A percentile compares a stretch with the other conserved stretches of the same genome.
Conservation (phyloP, 2,329 filamentous ascomycete genomes). For the Fusarium sp. region DNA sequence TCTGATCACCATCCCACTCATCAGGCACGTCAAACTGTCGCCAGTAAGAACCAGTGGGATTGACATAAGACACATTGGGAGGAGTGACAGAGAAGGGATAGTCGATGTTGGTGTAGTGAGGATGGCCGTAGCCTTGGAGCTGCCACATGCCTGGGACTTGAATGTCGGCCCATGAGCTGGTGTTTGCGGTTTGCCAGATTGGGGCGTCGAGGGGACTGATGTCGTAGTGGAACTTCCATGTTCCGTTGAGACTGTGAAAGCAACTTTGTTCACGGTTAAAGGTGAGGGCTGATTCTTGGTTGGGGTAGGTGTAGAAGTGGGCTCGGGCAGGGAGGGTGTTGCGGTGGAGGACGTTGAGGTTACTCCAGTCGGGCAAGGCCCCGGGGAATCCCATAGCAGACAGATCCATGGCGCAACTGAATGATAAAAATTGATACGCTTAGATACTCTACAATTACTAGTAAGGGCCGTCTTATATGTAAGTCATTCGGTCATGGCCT, state of each 20-base stretch:
- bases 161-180: constrained; percentile 49
- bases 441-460: too few species aligned
- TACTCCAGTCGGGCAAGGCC: constrained; percentile 5
- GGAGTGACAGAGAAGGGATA: constrained; percentile 50
- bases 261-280: neutral
- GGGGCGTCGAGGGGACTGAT: constrained; percentile 3
- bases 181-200: constrained; percentile 5
- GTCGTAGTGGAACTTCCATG: constrained; percentile 25
- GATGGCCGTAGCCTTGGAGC: constrained; percentile 69
- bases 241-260: constrained; percentile 9
- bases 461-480: too few species aligned
- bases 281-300: neutral
- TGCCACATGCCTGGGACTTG: constrained; percentile 76
- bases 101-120: constrained; percentile 50
- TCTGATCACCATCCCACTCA: constrained; percentile 58
- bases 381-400: constrained; percentile 5
- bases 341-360: constrained; percentile 3
- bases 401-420: neutral
- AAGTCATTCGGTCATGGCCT: neutral
- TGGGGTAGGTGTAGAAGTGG: constrained; percentile 21
- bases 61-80: constrained; percentile 69
- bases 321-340: constrained; percentile 14
- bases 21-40: constrained; percentile 62
- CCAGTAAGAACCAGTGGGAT: constrained; percentile 70
- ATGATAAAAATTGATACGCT: too few species aligned